phyloP scores from a whole-genome alignment of 106 monocot genomes.

The Dioscorea zingiberensis region DNA sequence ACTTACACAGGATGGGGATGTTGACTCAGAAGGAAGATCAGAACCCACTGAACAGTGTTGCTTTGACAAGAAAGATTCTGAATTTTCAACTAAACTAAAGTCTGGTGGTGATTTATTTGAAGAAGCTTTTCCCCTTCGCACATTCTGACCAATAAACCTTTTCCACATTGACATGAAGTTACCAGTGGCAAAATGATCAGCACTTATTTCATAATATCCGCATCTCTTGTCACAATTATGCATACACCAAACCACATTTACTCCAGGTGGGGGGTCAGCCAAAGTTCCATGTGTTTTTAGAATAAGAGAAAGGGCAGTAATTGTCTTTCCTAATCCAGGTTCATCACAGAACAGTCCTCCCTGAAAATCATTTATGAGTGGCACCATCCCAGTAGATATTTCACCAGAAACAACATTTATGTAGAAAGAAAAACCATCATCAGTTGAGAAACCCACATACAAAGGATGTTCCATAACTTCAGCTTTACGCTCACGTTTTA shows the following conservation, averaged over 20 bases:
- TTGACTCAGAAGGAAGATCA: constrained; percentile 5
- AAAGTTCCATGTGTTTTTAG: constrained; percentile 82
- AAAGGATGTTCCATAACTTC: constrained; percentile 58
- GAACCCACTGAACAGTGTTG: constrained; percentile 9
- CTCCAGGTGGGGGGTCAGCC: constrained; percentile 72
- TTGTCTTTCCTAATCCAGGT: constrained; percentile 92
- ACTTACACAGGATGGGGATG: constrained; percentile 13
- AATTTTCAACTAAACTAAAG: constrained; percentile 2
- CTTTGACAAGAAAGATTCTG: constrained; percentile 13
- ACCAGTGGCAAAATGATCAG: constrained; percentile 18
- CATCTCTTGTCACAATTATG: constrained; percentile 45
- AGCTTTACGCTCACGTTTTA: constrained; percentile 61
- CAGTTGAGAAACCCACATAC: constrained; percentile 57
- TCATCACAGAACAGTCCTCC: constrained; percentile 99
- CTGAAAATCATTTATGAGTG: constrained; percentile 64
- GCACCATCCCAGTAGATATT: constrained; percentile 46
- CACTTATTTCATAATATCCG: constrained; percentile 81
- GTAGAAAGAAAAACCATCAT: constrained; percentile 64
- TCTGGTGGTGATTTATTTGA: constrained; percentile 8
- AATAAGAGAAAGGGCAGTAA: constrained; percentile 91
- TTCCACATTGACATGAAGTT: constrained; percentile 35
- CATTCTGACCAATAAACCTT: constrained; percentile 37
- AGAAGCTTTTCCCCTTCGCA: constrained; percentile 18
- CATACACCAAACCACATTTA: constrained; percentile 72
- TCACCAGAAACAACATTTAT: constrained; percentile 74